These are phyloP conservation scores for Spathaspora girioi DNA, from an alignment of 805 yeast species.

Conservation along the genomic window DNA sequence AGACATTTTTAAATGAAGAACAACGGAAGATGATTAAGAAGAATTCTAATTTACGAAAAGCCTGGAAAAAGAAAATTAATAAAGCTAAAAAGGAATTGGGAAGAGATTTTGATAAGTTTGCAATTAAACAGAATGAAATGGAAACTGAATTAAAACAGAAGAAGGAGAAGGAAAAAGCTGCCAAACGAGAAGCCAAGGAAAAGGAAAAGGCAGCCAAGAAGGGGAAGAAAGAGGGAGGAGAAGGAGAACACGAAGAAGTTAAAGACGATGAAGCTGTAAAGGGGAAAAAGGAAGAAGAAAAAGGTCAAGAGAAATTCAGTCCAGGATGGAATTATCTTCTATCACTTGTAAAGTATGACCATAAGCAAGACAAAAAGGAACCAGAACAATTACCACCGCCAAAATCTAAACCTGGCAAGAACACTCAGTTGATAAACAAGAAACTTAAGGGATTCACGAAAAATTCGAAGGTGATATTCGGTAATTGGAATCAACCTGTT, in stretches of 20 bases:
- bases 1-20: conserved; percentile 8
- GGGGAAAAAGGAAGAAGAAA: conserved; percentile 4
- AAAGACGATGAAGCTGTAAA: conserved; percentile 7
- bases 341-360: conserved; percentile 33
- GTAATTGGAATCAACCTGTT: conserved; percentile 33
- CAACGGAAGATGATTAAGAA: conserved; percentile 4
- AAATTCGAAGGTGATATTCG: conserved; percentile 18
- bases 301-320: conserved; percentile 17
- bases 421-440: conserved; percentile 5
- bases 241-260: conserved; percentile 6
- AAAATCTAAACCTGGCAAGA: background rate
- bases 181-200: background rate
- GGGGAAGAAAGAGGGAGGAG: conserved; percentile 1
- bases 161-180: conserved; percentile 1
- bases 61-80: conserved; percentile 14
- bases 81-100: conserved; percentile 23
- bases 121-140: conserved; percentile 15
- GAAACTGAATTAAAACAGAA: conserved; percentile 5
- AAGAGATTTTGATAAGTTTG: conserved; percentile 15
- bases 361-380: background rate
- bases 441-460: conserved; percentile 9
- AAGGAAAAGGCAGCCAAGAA: conserved; percentile 2
- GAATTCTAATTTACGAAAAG: conserved; percentile 5
- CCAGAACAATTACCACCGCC: background rate
- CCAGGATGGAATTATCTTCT: conserved; percentile 37